Evolutionary conservation across 2,329 filamentous ascomycete genomes (phyloP), one percentile per base, ranked within the genome.

Genomic region (Furcasterigmium sp.): DNA sequence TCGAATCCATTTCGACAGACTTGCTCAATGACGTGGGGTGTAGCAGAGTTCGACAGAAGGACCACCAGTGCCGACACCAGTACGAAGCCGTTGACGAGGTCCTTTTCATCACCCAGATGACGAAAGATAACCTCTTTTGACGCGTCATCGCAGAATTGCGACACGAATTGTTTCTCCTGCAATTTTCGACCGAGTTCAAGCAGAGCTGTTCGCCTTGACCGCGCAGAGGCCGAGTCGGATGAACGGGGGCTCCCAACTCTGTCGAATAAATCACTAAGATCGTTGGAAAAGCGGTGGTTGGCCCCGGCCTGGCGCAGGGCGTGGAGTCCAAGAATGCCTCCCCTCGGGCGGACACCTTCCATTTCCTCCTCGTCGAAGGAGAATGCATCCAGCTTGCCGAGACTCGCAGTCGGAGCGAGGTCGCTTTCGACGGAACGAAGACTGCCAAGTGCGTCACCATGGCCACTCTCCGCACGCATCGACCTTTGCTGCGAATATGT

Each of bases 91-190:
- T 75, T 73, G 28, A 85, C 65, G 18, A 73, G 51, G 56, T 90
- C 85, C 2, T 70, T 63, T 54, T 84, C 78, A 39, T 70, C 68
- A 1, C 70, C 73, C 9, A 86, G 69, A 34, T 78, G 75, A 36
- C 76, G 71, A 41, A 89, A 76, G 14, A 96, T 69, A 23, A 76
- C 77, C 42, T 81, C 75, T 48, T 88, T 85, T 44, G 85, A 79
- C 7, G 81, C 80, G 51, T 88, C 83, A 48, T 90, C 83, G 17
- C 85, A 74, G 53, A 95, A 90, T 48, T 86, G 82, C 15, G 73
- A 70, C 21, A 79, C 68, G 53, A 87, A 90, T 1, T 69, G 70
- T 53, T 82, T 81, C 39, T 83, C 69, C 39, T 75, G 73, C 34
- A 84, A 67, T 53, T 79, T 81, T 36, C 73, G 69, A 2, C 74